Percentiles rank a stretch among this genome's conserved stretches.
Evolutionary conservation across 1,284 basidiomycete genomes (phyloP).

Genomic region (Sanghuangporus weigelae): DNA sequence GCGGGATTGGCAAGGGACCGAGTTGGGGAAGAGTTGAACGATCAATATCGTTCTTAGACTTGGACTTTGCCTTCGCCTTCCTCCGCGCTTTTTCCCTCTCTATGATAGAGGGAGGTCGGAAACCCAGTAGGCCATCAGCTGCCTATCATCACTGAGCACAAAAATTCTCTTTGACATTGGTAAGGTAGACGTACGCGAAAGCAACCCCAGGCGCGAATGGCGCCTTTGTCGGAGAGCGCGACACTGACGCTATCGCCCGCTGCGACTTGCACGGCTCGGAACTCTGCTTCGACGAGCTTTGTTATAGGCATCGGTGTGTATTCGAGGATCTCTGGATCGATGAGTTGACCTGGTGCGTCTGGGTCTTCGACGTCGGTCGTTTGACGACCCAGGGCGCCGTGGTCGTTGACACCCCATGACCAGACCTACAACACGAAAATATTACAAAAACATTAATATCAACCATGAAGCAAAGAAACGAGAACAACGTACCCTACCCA

Average conservation of each 20-base stretch:
- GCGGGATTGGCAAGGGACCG: slow-evolving; percentile 35
- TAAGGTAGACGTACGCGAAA: slow-evolving; percentile 41
- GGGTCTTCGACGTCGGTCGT: slow-evolving; percentile 36
- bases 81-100: neutral
- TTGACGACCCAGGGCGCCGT: slow-evolving; percentile 46
- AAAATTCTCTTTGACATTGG: neutral
- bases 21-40: slow-evolving; percentile 32
- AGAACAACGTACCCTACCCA: slow-evolving; percentile 35
- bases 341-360: slow-evolving; percentile 28
- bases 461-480: neutral
- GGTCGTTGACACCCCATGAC: slow-evolving; percentile 57
- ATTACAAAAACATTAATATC: neutral
- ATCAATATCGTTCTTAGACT: neutral
- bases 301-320: slow-evolving; percentile 42
- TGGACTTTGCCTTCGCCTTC: neutral
- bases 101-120: slow-evolving; percentile 37
- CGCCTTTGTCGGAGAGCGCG: slow-evolving; percentile 42
- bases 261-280: slow-evolving; percentile 46
- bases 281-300: slow-evolving; percentile 36
- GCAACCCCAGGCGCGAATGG: slow-evolving; percentile 51
- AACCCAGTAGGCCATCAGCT: slow-evolving; percentile 28
- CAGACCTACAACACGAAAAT: slow-evolving; percentile 29
- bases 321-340: slow-evolving; percentile 47
- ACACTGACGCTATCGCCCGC: slow-evolving; percentile 49
- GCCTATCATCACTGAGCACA: slow-evolving; percentile 46